Percentiles rank a stretch among this genome's conserved stretches.
phyloP scores from a whole-genome alignment of 768 basidiomycete genomes.

The Tremella fuciformis region DNA sequence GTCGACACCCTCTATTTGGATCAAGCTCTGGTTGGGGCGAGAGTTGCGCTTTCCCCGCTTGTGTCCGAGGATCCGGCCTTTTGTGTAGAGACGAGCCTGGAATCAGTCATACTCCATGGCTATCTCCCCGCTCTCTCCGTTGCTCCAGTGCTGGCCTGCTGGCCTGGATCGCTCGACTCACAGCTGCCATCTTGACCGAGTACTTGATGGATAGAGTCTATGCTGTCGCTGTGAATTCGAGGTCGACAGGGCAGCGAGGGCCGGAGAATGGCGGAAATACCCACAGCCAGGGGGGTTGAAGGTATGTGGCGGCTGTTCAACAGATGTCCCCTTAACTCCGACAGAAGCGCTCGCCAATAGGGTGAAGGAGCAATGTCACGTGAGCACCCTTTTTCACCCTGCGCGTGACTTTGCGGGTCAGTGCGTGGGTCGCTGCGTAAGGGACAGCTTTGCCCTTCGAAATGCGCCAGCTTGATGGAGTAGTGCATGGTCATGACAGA shows the following conservation, averaged over 20 bases:
- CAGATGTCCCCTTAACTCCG: not conserved
- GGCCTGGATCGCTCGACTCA: not conserved
- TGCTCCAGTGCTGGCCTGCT: not conserved
- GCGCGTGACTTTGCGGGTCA: no score
- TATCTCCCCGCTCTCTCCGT: not conserved
- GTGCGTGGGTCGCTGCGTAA: no score
- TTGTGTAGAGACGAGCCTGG: constrained; percentile 76
- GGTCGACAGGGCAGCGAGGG: not conserved
- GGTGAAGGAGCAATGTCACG: no score
- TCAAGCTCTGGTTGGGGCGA: constrained; percentile 88
- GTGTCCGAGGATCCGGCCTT: constrained; percentile 96
- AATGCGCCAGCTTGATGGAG: no score
- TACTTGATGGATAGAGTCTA: constrained; percentile 1
- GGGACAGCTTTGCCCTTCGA: no score
- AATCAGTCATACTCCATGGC: not conserved
- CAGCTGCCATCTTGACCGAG: constrained; percentile 1
- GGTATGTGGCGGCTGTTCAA: not conserved
- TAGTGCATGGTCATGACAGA: no score
- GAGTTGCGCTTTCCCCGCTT: constrained; percentile 98
- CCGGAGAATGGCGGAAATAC: not conserved
- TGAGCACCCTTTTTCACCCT: no score
- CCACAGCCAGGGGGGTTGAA: not conserved
- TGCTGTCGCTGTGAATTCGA: constrained; percentile 2
- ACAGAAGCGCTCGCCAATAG: constrained; percentile 3
- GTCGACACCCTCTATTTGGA: constrained; percentile 95